Percentiles rank a stretch among this genome's conserved stretches.
phyloP scores from a whole-genome alignment of 805 yeast species.

The Vanderwaltozyma tropicalis region DNA sequence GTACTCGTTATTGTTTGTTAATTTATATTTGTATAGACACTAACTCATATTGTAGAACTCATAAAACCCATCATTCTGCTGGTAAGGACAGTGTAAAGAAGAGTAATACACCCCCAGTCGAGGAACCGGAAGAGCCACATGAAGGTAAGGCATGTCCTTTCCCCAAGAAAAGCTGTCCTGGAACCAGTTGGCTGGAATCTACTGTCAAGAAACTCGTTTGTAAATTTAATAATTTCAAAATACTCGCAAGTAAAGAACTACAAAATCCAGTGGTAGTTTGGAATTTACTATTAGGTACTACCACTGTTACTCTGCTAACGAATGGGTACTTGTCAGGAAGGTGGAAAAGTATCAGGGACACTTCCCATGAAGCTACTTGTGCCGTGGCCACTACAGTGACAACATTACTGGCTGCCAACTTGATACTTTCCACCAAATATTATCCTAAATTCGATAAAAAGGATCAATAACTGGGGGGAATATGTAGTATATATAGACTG shows the following conservation, averaged over 20 bases:
- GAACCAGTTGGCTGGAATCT: no score
- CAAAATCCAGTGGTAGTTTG: neutral
- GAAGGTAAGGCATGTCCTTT: no score
- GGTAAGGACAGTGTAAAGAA: no score
- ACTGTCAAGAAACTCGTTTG: no score
- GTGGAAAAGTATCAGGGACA: slow-evolving; percentile 34
- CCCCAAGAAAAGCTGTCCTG: no score
- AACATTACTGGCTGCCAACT: slow-evolving; percentile 47
- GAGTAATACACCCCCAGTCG: no score
- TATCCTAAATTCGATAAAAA: slow-evolving; percentile 46
- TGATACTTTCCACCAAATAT: slow-evolving; percentile 41
- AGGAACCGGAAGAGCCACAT: no score
- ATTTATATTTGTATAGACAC: no score
- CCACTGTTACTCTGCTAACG: neutral
- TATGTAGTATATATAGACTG: neutral
- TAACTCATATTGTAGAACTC: no score
- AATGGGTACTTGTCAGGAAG: neutral
- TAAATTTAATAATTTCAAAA: neutral
- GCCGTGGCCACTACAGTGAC: slow-evolving; percentile 43
- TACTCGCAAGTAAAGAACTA: neutral
- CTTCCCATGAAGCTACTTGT: slow-evolving; percentile 38
- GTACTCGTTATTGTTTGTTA: no score
- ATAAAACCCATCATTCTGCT: no score
- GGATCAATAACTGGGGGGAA: neutral
- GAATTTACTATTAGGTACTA: neutral